A percentile compares a stretch with the other conserved stretches of the same genome.
These are phyloP conservation scores for Neurospora intermedia DNA, from an alignment of 495 filamentous ascomycete species.

Conservation along the genomic window DNA sequence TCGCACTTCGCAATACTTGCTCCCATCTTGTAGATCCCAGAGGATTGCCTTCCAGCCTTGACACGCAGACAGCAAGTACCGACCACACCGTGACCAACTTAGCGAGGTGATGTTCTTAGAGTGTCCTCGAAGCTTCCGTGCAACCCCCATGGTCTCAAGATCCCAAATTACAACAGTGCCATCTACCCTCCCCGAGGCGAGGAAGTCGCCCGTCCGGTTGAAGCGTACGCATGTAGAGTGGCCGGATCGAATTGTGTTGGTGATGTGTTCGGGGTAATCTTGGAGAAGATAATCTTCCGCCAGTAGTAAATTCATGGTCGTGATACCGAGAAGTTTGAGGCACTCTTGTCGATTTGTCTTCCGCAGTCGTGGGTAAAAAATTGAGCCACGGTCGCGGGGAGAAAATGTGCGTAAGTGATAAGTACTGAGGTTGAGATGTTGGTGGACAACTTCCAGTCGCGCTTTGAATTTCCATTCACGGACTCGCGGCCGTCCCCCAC, in stretches of 20 bases:
- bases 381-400: not conserved
- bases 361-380: conserved; percentile 6
- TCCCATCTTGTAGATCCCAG: conserved; percentile 76
- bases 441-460: not conserved
- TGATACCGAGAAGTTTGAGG: not conserved
- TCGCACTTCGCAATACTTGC: conserved; percentile 49
- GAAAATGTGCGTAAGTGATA: not conserved
- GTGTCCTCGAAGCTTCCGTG: conserved; percentile 85
- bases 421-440: not conserved
- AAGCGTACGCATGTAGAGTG: conserved; percentile 66
- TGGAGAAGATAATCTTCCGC: conserved; percentile 63
- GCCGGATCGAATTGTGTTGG: conserved; percentile 68
- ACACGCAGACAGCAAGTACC: conserved; percentile 87
- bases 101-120: conserved; percentile 81
- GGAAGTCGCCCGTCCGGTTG: conserved; percentile 84
- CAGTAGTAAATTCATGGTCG: conserved; percentile 40
- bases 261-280: conserved; percentile 86
- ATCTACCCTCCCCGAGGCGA: conserved; percentile 88
- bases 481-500: not conserved
- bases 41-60: conserved; percentile 93
- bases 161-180: conserved; percentile 94
- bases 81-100: conserved; percentile 85
- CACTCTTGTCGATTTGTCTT: not conserved
- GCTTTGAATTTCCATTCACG: not conserved
- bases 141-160: conserved; percentile 89